These are phyloP conservation scores for Tetrapisispora pingtungensis DNA, from an alignment of 805 yeast genomes.

Conservation along the genomic window DNA sequence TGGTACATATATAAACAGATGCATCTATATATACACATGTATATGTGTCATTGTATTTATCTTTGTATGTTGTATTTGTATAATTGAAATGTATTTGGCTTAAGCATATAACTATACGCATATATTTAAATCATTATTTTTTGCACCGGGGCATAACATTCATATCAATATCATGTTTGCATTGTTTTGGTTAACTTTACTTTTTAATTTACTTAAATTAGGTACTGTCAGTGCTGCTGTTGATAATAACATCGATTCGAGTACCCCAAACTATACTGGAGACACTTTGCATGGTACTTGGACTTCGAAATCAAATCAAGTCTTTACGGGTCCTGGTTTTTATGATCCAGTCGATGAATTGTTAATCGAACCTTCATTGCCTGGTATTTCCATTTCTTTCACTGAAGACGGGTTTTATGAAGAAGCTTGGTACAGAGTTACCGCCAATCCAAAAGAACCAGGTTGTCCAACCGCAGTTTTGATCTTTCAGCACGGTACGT, in stretches of 20 bases:
- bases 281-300: constrained; percentile 61
- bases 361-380: constrained; percentile 87
- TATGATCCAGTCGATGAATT: constrained; percentile 94
- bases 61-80: too few relatives aligned
- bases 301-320: constrained; percentile 88
- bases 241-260: constrained; percentile 1
- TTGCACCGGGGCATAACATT: too few relatives aligned
- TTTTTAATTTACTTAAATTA: neutral
- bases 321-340: constrained; percentile 93
- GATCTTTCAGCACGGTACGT: constrained; percentile 84
- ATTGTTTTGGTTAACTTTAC: neutral
- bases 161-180: too few relatives aligned
- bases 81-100: too few relatives aligned
- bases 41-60: too few relatives aligned
- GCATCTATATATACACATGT: too few relatives aligned
- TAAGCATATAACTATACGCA: too few relatives aligned
- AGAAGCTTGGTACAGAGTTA: constrained; percentile 75
- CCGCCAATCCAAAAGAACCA: constrained; percentile 62
- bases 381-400: constrained; percentile 89
- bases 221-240: neutral
- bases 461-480: constrained; percentile 75
- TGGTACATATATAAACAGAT: too few relatives aligned
- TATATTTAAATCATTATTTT: too few relatives aligned
- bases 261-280: constrained; percentile 4
- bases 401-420: constrained; percentile 88